A percentile compares a stretch with the other conserved stretches of the same genome.
phyloP scores from a whole-genome alignment of 805 yeast genomes.

The Saturnispora dispora region DNA sequence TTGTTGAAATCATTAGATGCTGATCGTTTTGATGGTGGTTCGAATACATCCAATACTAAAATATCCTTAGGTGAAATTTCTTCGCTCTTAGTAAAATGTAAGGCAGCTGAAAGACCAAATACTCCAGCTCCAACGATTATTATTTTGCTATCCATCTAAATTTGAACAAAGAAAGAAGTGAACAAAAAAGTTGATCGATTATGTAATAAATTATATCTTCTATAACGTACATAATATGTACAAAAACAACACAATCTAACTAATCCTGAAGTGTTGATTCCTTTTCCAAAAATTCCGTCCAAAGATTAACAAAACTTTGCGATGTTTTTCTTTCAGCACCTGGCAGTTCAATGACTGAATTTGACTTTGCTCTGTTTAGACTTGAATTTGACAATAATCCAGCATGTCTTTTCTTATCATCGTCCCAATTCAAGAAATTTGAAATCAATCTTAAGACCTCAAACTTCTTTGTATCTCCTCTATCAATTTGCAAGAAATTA shows the following conservation, averaged over 20 bases:
- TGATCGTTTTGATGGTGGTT: conserved; percentile 37
- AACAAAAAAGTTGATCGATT: neutral
- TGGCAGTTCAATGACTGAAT: conserved; percentile 26
- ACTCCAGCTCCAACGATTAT: conserved; percentile 32
- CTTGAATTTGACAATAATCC: conserved; percentile 40
- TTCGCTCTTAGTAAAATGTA: conserved; percentile 25
- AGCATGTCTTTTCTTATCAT: conserved; percentile 63
- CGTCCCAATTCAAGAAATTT: conserved; percentile 83
- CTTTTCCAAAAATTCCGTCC: conserved; percentile 75
- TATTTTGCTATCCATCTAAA: neutral
- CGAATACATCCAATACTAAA: conserved; percentile 30
- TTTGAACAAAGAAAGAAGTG: neutral
- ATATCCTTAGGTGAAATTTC: conserved; percentile 16
- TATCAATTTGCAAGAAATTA: conserved; percentile 75
- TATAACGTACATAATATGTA: neutral
- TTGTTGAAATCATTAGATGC: conserved; percentile 42
- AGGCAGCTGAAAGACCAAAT: conserved; percentile 37
- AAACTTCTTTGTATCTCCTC: conserved; percentile 91
- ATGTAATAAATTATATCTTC: neutral
- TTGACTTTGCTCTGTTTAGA: conserved; percentile 20
- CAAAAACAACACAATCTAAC: neutral
- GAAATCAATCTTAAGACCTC: conserved; percentile 83
- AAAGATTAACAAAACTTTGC: conserved; percentile 51
- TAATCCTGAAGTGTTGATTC: conserved; percentile 39
- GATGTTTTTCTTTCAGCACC: conserved; percentile 20